Conservation (phyloP, 2,329 filamentous ascomycete genomes). For the Atkinsonella hypoxylon region DNA sequence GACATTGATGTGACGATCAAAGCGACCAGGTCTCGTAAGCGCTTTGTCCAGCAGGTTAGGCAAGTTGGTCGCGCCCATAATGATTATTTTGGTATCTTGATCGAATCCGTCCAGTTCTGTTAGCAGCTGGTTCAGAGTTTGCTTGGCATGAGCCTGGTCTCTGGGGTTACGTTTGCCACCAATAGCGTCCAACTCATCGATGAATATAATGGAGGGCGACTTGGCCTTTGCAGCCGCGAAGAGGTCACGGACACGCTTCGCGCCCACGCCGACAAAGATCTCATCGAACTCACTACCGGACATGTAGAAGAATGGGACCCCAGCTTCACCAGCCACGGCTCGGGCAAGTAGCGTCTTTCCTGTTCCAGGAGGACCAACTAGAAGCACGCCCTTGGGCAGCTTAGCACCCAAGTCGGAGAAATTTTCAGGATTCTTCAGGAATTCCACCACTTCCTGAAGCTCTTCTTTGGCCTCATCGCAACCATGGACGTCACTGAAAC, state of each 20-base stretch:
- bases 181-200: constrained; percentile 88
- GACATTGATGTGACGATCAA: constrained; percentile 86
- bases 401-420: constrained; percentile 93
- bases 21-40: constrained; percentile 83
- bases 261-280: constrained; percentile 92
- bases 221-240: constrained; percentile 74
- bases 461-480: constrained; percentile 98
- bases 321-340: constrained; percentile 91
- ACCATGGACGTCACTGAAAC: constrained; percentile 89
- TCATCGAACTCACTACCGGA: constrained; percentile 98
- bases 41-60: constrained; percentile 91
- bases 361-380: constrained; percentile 91
- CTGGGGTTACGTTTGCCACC: constrained; percentile 86
- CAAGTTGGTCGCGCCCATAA: constrained; percentile 93
- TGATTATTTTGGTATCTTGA: constrained; percentile 86
- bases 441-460: constrained; percentile 92
- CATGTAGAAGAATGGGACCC: constrained; percentile 99
- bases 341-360: constrained; percentile 93
- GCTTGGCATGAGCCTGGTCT: constrained; percentile 90
- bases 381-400: constrained; percentile 88
- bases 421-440: constrained; percentile 82
- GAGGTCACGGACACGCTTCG: constrained; percentile 91
- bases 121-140: constrained; percentile 92
- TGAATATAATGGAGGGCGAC: constrained; percentile 87
- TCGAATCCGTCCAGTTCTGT: constrained; percentile 97